phyloP scores from a whole-genome alignment of 371 early-diverging fungal genomes.

The Mucor racemosus region DNA sequence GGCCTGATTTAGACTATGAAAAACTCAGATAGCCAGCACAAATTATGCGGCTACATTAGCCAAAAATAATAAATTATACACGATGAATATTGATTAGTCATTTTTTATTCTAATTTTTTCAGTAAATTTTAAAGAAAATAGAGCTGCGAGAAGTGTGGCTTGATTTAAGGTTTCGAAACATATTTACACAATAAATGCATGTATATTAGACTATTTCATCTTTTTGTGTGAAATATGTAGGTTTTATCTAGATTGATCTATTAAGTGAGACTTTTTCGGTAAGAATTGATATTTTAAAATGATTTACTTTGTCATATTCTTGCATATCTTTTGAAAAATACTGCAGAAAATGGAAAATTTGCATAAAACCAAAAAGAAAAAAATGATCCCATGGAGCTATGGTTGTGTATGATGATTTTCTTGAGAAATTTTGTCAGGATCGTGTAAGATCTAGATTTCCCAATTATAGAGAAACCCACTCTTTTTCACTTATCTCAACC shows the following conservation, averaged over 20 bases:
- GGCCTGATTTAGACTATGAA: background rate
- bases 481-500: background rate
- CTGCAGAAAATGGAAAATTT: background rate
- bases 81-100: conserved; percentile 2
- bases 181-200: background rate
- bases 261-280: too few species aligned
- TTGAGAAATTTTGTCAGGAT: background rate
- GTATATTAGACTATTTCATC: background rate
- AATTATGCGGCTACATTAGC: background rate
- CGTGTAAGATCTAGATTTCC: background rate
- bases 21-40: background rate
- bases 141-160: conserved; percentile 3
- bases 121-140: conserved; percentile 1
- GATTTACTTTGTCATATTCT: too few species aligned
- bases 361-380: background rate
- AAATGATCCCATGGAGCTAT: background rate
- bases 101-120: background rate
- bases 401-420: background rate
- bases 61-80: background rate
- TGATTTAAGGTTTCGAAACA: conserved; percentile 1
- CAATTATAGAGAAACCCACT: background rate
- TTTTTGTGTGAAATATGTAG: background rate
- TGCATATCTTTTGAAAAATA: background rate
- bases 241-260: background rate
- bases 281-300: too few species aligned